These are phyloP conservation scores for Suhomyces kilbournensis DNA, from an alignment of 805 yeast species.

Conservation along the genomic window DNA sequence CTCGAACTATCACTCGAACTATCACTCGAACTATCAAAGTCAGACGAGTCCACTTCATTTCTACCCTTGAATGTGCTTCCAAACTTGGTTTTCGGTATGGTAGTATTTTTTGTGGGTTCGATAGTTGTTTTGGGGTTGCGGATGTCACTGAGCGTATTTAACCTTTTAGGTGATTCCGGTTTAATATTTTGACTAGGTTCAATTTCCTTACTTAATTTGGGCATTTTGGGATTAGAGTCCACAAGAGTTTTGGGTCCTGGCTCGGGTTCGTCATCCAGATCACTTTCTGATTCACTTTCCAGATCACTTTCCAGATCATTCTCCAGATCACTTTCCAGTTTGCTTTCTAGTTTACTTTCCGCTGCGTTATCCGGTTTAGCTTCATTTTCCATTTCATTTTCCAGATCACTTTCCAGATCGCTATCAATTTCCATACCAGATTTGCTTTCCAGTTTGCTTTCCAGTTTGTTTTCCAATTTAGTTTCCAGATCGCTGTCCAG, in stretches of 20 bases:
- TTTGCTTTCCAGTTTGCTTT: too few relatives aligned
- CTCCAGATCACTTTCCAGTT: not conserved
- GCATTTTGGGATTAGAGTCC: not conserved
- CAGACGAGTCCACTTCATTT: slow-evolving; percentile 1
- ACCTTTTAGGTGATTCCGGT: not conserved
- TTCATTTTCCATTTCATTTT: too few relatives aligned
- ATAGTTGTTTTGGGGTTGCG: not conserved
- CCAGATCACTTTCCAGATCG: too few relatives aligned
- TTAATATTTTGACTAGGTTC: not conserved
- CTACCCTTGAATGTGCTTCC: not conserved
- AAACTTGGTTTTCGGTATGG: not conserved
- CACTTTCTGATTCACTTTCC: not conserved
- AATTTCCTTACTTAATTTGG: not conserved
- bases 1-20: not conserved
- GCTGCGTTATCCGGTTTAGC: too few relatives aligned
- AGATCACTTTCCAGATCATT: not conserved
- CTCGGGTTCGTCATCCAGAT: not conserved
- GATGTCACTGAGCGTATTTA: not conserved
- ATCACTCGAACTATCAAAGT: not conserved
- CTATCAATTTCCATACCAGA: too few relatives aligned
- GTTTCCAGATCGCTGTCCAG: too few relatives aligned
- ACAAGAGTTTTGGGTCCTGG: not conserved
- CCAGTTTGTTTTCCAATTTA: too few relatives aligned
- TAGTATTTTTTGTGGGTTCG: not conserved
- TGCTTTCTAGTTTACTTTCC: not conserved